Evolutionary conservation across 371 early-diverging fungal species (phyloP), one percentile per base, ranked within the genome.

Genomic region (Apophysomyces ossiformis): DNA sequence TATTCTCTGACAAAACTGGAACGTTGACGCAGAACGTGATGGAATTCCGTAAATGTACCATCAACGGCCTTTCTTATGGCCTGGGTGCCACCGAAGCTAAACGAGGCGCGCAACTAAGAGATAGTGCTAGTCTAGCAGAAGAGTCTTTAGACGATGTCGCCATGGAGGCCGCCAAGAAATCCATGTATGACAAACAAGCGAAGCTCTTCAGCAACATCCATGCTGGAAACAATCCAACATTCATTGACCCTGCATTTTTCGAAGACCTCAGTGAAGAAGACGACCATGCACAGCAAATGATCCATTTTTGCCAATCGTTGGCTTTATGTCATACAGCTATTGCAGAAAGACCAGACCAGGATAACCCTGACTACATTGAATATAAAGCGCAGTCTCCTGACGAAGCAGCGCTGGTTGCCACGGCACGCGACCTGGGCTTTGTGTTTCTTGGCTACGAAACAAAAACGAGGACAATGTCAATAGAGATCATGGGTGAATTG

Each of bases 381-480:
- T 97, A 94, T 77, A 94, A 96, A 73, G 93, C 95, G 0, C 88
- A 94, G 7, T 95, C 95, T 3, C 98, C 98, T 2, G 98, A 98
- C 70, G 98, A 98, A 74, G 92, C 90, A 64, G 97, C 97, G 0
- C 77, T 98, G 54, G 96, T 97, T 0, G 90, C 88, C 1, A 93
- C 95, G 3, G 96, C 96, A 1, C 85, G 87, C 41, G 89, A 88
- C 64, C 79, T 96, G 6, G 96, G 96, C 0, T 96, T 87, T 71
- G 83, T 87, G 0, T 92, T 93, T 71, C 72, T 87, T 47, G 92
- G 91, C 35, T 87, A 96, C 64, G 62, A 81, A 79, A 60, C 85
- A 78, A 67, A 71, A 76, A 71, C 72, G 61, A 50, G 21, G 6
- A 50, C 54, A n/a, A 37, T 78, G 60, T 64, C 71, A 66, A 70